A percentile compares a stretch with the other conserved stretches of the same genome.
phyloP scores from a whole-genome alignment of 1,284 basidiomycete genomes.

The Stygiomarasmius scandens region DNA sequence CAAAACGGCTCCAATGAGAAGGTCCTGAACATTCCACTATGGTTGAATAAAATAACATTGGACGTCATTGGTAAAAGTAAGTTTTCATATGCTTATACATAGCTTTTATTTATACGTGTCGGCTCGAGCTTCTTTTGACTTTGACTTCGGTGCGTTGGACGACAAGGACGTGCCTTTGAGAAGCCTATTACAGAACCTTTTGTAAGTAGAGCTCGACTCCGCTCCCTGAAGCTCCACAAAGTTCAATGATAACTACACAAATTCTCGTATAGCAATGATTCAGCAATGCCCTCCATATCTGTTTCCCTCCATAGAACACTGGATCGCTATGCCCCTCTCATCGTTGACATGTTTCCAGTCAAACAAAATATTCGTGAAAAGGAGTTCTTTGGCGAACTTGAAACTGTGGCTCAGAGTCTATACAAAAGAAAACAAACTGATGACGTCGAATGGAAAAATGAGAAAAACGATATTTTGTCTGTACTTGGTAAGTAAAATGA shows the following conservation, averaged over 20 bases:
- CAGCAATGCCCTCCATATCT: not conserved
- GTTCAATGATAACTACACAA: no score
- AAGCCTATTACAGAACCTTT: constrained; percentile 18
- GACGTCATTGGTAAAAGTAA: constrained; percentile 33
- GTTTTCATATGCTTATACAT: not conserved
- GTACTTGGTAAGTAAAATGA: constrained; percentile 25
- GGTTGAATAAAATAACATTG: constrained; percentile 32
- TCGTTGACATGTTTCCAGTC: constrained; percentile 1
- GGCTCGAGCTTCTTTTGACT: constrained; percentile 25
- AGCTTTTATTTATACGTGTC: no score
- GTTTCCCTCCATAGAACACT: not conserved
- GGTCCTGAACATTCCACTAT: constrained; percentile 18
- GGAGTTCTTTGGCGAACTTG: constrained; percentile 23
- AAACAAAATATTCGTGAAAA: constrained; percentile 23
- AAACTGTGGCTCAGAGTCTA: constrained; percentile 23
- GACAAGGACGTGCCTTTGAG: constrained; percentile 10
- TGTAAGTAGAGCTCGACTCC: constrained; percentile 25
- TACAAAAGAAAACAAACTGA: constrained; percentile 17
- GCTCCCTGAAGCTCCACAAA: no score
- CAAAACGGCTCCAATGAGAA: not conserved
- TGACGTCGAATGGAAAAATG: not conserved
- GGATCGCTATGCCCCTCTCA: not conserved
- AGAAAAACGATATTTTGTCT: constrained; percentile 32
- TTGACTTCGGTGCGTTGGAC: constrained; percentile 31
- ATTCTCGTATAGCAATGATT: not conserved